Conservation (phyloP, 805 yeast genomes). For the Saccharomyces jurei region DNA sequence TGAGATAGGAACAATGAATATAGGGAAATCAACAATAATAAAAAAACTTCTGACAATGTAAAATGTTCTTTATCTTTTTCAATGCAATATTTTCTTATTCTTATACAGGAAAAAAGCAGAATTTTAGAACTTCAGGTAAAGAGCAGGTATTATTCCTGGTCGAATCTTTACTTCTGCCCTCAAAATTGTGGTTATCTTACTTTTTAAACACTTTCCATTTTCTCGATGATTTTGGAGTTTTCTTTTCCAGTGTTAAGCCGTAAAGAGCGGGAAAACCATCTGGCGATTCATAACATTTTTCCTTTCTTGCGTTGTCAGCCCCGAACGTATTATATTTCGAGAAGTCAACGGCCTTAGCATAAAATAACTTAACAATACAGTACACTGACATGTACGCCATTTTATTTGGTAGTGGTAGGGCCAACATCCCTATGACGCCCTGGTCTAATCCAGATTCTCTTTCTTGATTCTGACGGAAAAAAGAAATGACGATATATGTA, state of each 20-base stretch:
- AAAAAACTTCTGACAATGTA: background rate
- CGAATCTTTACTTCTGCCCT: background rate
- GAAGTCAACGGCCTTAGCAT: background rate
- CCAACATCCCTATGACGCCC: background rate
- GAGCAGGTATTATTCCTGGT: background rate
- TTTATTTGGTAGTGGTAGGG: background rate
- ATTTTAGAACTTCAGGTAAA: background rate
- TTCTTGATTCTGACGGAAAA: background rate
- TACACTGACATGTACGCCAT: background rate
- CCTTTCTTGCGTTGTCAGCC: background rate
- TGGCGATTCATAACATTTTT: background rate
- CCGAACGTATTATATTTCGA: background rate
- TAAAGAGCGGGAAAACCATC: background rate
- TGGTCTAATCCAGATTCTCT: background rate
- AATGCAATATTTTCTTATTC: background rate
- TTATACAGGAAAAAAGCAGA: background rate
- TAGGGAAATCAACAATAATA: background rate
- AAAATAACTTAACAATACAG: background rate
- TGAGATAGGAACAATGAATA: background rate
- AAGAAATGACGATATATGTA: background rate
- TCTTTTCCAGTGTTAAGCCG: background rate
- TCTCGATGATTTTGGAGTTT: background rate
- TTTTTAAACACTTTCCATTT: background rate
- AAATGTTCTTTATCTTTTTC: background rate
- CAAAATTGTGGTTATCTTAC: background rate